Evolutionary conservation across 2,329 filamentous ascomycete species (phyloP), one percentile per base, ranked within the genome.

Genomic region (Fusarium bulbicola): DNA sequence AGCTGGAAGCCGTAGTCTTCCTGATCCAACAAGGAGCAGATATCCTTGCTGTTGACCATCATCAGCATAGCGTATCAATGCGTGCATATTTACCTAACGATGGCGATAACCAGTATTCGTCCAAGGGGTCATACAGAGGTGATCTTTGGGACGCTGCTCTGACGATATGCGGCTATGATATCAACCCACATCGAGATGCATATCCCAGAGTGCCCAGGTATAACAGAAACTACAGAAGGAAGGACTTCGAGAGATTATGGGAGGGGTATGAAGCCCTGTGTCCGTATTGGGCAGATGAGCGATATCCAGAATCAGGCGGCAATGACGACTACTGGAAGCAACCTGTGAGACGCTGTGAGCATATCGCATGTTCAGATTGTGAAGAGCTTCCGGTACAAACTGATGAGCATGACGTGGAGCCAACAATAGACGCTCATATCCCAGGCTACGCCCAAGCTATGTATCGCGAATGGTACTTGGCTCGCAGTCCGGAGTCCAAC

Each of bases 121-220:
- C 61, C 7, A 67, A 47, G 10, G 67, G 66, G 6, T 57, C 54
- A 20, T 73, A 68, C n/a, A 46, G 57, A 18, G 72, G 72, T 1
- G 70, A 74, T 21, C 57, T 74, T 5, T 74, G 67, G 72, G 72
- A 74, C 26, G 66, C 63, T 7, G 54, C 63, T 18, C 50, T 73
- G 2, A 40, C 39, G 1, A 60, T 45, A 15, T 71, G 70, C 9
- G 70, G 67, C 1, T 56, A 73, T 13, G 54, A 66, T 14, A 30
- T 74, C 0, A 4, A 8, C 1, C 1, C 24, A 13, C 58, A 61
- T 20, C 54, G 70, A n/a, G 7, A 14, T 5, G 10, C 30, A 5
- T 63, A 68, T 18, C 63, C 70, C 0, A 45, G 72, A n/a, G 32
- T 58, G 1, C 45, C 70, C 9, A 59, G 49, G 16, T 71, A 73